phyloP scores from a whole-genome alignment of 2,329 filamentous ascomycete species.

The Ophiostoma ulmi region DNA sequence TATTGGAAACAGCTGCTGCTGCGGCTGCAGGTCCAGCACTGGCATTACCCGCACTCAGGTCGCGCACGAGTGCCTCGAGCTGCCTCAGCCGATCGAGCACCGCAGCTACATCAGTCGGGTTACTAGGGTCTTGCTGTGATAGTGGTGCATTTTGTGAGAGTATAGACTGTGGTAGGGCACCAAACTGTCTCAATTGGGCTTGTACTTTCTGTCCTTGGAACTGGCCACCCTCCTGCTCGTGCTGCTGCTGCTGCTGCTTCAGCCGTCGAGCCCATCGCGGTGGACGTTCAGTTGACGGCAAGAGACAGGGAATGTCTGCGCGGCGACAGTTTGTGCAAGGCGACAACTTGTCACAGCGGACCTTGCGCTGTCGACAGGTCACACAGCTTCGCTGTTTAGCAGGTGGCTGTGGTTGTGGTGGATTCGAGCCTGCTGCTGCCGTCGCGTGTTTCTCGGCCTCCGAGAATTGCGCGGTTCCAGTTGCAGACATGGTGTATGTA shows the following conservation, averaged over 20 bases:
- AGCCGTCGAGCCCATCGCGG: constrained; percentile 51
- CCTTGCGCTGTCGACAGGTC: constrained; percentile 50
- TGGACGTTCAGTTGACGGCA: constrained; percentile 44
- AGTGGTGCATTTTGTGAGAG: neutral
- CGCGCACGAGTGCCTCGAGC: constrained; percentile 49
- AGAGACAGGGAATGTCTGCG: constrained; percentile 48
- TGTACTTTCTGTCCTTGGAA: neutral
- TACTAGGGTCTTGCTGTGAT: neutral
- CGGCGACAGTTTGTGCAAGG: constrained; percentile 53
- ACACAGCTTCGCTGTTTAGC: constrained; percentile 45
- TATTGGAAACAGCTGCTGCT: neutral
- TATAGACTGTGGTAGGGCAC: neutral
- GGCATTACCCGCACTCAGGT: constrained; percentile 38
- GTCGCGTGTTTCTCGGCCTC: constrained; percentile 30
- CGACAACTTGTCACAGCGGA: constrained; percentile 51
- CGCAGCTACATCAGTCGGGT: constrained; percentile 32
- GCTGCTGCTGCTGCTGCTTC: constrained; percentile 20
- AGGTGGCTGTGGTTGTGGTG: constrained; percentile 3
- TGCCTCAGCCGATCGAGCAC: constrained; percentile 47
- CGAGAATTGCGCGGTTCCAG: constrained; percentile 18
- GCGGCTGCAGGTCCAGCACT: neutral
- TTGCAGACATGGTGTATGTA: constrained; percentile 10
- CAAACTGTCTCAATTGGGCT: neutral
- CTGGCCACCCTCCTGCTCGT: constrained; percentile 15
- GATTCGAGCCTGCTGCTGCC: neutral